A percentile compares a stretch with the other conserved stretches of the same genome.
phyloP scores from a whole-genome alignment of 2,329 filamentous ascomycete species.

The Clarireedia hainanense region DNA sequence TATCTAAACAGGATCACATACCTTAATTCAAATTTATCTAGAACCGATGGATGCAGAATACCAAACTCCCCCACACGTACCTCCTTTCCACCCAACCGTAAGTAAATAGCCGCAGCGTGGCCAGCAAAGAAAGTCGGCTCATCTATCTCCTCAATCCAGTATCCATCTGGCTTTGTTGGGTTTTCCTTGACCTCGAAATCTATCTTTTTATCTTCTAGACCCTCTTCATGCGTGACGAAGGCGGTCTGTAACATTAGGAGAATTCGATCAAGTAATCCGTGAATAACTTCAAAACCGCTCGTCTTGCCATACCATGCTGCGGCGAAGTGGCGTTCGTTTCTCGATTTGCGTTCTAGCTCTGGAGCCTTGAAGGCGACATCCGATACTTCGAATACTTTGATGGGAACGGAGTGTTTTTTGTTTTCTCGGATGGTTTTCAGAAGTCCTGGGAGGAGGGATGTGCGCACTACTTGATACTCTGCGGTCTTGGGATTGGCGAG shows the following conservation, averaged over 20 bases:
- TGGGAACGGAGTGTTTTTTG: constrained; percentile 78
- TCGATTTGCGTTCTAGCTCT: constrained; percentile 70
- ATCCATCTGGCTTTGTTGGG: constrained; percentile 58
- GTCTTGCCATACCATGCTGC: constrained; percentile 92
- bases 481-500: constrained; percentile 89
- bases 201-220: constrained; percentile 42
- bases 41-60: constrained; percentile 84
- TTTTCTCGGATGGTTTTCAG: constrained; percentile 93
- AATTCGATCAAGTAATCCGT: constrained; percentile 85
- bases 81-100: constrained; percentile 67
- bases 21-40: constrained; percentile 89
- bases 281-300: constrained; percentile 90
- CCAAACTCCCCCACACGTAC: constrained; percentile 81
- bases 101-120: constrained; percentile 76
- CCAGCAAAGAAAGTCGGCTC: constrained; percentile 89
- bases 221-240: constrained; percentile 72
- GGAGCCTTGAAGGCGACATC: constrained; percentile 91
- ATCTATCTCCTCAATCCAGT: constrained; percentile 92
- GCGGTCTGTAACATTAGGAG: constrained; percentile 84
- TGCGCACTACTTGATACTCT: constrained; percentile 90
- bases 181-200: constrained; percentile 47
- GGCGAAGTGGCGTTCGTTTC: constrained; percentile 94
- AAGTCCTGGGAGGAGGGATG: constrained; percentile 75
- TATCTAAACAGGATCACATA: constrained; percentile 30
- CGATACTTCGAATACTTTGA: constrained; percentile 86